Evolutionary conservation across 192 early-diverging fungal genomes (phyloP).

Genomic region (Powellomyces hirtus): DNA sequence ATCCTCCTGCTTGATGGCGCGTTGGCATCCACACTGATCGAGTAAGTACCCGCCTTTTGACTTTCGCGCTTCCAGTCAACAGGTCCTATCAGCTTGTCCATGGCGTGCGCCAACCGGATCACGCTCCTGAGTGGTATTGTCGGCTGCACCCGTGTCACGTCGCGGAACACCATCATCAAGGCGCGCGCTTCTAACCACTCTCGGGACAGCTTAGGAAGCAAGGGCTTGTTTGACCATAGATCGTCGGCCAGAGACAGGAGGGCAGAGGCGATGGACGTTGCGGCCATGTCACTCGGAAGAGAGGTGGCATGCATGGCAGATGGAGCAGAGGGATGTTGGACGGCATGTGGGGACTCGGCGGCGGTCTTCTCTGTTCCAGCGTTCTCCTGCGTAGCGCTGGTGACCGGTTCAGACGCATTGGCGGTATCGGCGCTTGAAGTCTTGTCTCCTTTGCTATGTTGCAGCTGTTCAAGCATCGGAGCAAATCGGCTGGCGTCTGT

Average conservation of each 20-base stretch:
- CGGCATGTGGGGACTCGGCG: background rate
- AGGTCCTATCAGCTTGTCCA: background rate
- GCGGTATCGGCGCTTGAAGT: background rate
- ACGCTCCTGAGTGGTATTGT: background rate
- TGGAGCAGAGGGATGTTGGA: background rate
- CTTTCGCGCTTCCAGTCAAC: background rate
- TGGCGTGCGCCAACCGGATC: background rate
- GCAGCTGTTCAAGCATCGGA: background rate
- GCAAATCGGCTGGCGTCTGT: background rate
- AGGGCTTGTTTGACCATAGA: background rate
- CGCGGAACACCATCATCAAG: background rate
- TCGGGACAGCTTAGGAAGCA: background rate
- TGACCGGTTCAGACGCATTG: background rate
- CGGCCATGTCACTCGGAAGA: background rate
- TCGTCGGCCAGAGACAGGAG: background rate
- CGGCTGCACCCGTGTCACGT: background rate
- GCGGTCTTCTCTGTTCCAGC: too few relatives aligned
- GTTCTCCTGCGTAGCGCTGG: background rate
- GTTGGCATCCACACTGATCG: background rate
- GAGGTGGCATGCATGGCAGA: background rate
- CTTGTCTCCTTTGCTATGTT: background rate
- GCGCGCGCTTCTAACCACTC: background rate
- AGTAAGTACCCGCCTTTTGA: too few relatives aligned
- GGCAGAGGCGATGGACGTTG: background rate
- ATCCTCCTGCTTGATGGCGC: background rate